Evolutionary conservation across 2,329 filamentous ascomycete genomes (phyloP), one percentile per base, ranked within the genome.

Genomic region (Aureobasidium lini): DNA sequence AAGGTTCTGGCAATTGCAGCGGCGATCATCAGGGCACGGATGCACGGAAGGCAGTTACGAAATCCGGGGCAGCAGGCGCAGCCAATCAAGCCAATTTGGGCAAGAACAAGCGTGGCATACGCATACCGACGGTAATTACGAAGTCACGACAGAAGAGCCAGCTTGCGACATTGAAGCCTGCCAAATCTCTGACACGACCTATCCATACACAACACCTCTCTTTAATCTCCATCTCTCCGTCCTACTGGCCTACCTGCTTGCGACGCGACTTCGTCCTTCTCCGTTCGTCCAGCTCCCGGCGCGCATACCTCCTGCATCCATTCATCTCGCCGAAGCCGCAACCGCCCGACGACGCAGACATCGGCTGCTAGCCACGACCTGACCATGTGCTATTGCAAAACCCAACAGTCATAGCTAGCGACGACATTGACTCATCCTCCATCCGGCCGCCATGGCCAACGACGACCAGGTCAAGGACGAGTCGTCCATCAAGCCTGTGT

Each of bases 401-500:
- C 13, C 1, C 10, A 7, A 13, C 29, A 29, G 11, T 1, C 40
- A 37, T n/a, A 23, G 29, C n/a, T 10, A 34, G 40, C 40, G 29
- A 37, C 39, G 40, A 46, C 31, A 56, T 56, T 56, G 52, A 32
- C 6, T n/a, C 23, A 37, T 34, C 23, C 18, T 29, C 18, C 18
- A 11, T n/a, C 18, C 15, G 54, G 54, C 54, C 54, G 43, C 54
- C 54, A 57, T 57, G 54, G 54, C 54, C 54, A 40, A 31, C 43
- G 54, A 48, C 54, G 54, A 48, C 54, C 54, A 39, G 54, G 54
- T 23, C 43, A 47, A 84, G 61, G 89, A 92, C 79, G 87, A 81
- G 76, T 87, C 87, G 61, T 91, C 89, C 64, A 85, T 92, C 67
- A 89, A 86, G 76, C 88, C 90, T 29, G 89, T 94, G 53, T 94